Percentiles rank a stretch among this genome's conserved stretches.
phyloP scores from a whole-genome alignment of 345 rosid genomes.

The Hirschfeldia incana region DNA sequence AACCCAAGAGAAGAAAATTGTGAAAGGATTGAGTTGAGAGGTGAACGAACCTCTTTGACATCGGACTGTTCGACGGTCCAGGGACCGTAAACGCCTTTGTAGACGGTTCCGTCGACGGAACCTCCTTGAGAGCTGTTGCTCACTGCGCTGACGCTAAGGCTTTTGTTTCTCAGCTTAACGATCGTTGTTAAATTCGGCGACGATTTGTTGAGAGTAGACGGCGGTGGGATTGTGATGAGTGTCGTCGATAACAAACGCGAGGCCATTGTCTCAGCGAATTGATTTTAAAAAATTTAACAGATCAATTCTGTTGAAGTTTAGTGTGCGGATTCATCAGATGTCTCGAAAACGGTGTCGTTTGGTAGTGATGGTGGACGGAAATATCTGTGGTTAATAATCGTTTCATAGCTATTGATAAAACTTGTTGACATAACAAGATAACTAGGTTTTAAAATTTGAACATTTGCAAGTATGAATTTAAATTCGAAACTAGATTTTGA shows the following conservation, averaged over 20 bases:
- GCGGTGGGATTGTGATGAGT: slow-evolving; percentile 14
- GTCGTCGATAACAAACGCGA: slow-evolving; percentile 44
- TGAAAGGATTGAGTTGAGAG: no score
- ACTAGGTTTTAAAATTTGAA: no score
- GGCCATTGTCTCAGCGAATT: slow-evolving; percentile 34
- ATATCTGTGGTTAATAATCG: slow-evolving; percentile 2
- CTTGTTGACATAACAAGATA: no score
- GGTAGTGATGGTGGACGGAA: neutral
- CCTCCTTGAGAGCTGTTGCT: slow-evolving; percentile 54
- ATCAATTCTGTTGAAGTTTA: neutral
- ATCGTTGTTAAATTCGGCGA: neutral
- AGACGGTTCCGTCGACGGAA: slow-evolving; percentile 53
- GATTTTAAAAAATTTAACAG: no score
- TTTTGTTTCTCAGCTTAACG: slow-evolving; percentile 9
- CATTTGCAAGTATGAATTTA: no score
- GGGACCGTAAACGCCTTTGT: slow-evolving; percentile 74
- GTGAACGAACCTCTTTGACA: slow-evolving; percentile 79
- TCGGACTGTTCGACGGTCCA: slow-evolving; percentile 84
- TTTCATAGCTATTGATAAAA: neutral
- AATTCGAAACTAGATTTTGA: no score
- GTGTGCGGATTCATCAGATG: neutral
- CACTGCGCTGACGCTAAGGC: slow-evolving; percentile 44
- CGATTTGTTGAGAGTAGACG: slow-evolving; percentile 13
- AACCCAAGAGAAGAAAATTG: neutral
- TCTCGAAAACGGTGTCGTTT: neutral